Base-by-base conservation (phyloP, 2,329 filamentous ascomycete species). In the Aspergillus versicolor region DNA sequence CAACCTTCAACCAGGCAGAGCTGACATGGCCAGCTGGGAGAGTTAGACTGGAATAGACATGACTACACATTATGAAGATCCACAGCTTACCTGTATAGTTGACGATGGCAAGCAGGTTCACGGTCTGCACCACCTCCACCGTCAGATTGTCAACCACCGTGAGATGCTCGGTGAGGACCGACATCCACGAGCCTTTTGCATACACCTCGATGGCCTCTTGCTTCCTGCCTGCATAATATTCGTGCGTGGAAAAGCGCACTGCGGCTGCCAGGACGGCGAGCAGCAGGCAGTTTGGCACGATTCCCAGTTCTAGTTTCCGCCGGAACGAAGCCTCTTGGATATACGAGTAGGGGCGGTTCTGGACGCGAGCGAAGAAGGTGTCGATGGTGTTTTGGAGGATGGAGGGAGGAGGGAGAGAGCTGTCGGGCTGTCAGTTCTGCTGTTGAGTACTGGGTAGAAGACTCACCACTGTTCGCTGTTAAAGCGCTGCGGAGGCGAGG, bases 311-410 rank as follows among this genome's bases (percentile, higher is more conserved):
- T 1, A 74, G 55, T 22, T 61, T 61, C 17, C 63, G 60, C 5
- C 73, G 67, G 51, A 77, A 76, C 2, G 57, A 65, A 0, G 40
- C 44, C 50, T 75, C 73, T 27, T 74, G 71, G 55, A 76, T 74
- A 53, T 70, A 74, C 0, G 65, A 70, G 57, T 77, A 77, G 1
- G 74, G 74, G 32, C 75, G 71, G 37, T 74, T 74, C 32, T 76
- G 74, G 24, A 65, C 68, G 45, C 66, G 70, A 7, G 41, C 34
- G 51, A 77, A 76, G 50, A 70, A 77, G 5, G 65, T 66, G 30
- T 65, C 61, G 4, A 69, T 60, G 5, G 67, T 52, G 0, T 65
- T 66, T 7, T 27, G 30, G 2, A 67, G 42, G 4, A 69, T 61
- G 1, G 61, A 27, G 1, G 22, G 19, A 2, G 65, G 62, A 37